These are phyloP conservation scores for Rhododendron molle DNA, from an alignment of 148 eudicot genomes.

Conservation along the genomic window DNA sequence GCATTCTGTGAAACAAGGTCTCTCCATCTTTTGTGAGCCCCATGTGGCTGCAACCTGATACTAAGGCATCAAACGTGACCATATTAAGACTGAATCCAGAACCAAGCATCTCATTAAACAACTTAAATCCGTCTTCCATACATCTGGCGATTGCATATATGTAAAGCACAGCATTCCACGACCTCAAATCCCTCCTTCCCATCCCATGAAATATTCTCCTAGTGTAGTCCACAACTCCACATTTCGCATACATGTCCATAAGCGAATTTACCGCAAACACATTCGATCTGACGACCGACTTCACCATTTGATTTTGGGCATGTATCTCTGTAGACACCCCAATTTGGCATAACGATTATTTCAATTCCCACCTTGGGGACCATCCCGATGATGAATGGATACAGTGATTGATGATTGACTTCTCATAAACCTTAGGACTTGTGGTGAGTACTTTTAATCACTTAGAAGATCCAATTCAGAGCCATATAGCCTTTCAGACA, in stretches of 20 bases:
- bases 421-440: too few relatives aligned
- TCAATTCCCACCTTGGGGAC: too few relatives aligned
- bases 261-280: slow-evolving; percentile 27
- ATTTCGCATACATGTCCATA: slow-evolving; percentile 42
- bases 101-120: slow-evolving; percentile 31
- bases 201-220: slow-evolving; percentile 30
- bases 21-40: slow-evolving; percentile 24
- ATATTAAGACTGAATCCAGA: slow-evolving; percentile 27
- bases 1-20: slow-evolving; percentile 30
- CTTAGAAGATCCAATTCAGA: too few relatives aligned
- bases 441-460: too few relatives aligned
- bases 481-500: too few relatives aligned
- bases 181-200: slow-evolving; percentile 27
- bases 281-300: slow-evolving; percentile 20
- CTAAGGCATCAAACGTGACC: slow-evolving; percentile 32
- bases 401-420: too few relatives aligned
- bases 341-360: too few relatives aligned
- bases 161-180: slow-evolving; percentile 32
- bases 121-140: slow-evolving; percentile 23
- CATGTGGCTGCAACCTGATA: slow-evolving; percentile 33
- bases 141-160: slow-evolving; percentile 32
- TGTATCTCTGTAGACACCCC: slow-evolving; percentile 23
- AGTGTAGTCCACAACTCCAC: slow-evolving; percentile 32
- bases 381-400: too few relatives aligned
- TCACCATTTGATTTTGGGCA: slow-evolving; percentile 23